phyloP scores from a whole-genome alignment of 495 filamentous ascomycete genomes.

The Talaromyces trachyspermus region DNA sequence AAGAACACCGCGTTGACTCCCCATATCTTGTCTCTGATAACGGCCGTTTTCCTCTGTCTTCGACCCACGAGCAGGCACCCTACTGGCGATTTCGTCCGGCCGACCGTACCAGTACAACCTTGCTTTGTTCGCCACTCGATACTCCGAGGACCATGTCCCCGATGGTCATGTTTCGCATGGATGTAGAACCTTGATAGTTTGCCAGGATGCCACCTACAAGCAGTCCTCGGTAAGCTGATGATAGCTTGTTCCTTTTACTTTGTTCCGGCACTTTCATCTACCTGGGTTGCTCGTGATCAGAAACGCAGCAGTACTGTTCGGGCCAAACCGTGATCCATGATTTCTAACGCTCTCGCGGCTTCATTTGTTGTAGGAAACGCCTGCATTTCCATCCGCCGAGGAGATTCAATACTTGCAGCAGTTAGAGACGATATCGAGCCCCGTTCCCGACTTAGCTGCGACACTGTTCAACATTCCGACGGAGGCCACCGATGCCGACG shows the following conservation, averaged over 20 bases:
- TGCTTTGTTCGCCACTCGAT: conserved; percentile 6
- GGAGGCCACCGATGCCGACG: conserved; percentile 47
- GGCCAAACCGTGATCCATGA: no score
- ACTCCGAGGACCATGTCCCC: conserved; percentile 1
- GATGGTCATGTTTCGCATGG: conserved; percentile 2
- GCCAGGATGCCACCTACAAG: conserved; percentile 25
- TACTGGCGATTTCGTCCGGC: no score
- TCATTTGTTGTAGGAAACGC: conserved; percentile 24
- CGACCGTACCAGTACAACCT: no score
- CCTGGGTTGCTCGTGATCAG: neutral
- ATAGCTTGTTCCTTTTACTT: neutral
- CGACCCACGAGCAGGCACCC: no score
- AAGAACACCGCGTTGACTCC: no score
- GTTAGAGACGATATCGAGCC: conserved; percentile 30
- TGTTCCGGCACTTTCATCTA: neutral
- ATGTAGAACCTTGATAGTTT: neutral
- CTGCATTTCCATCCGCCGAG: conserved; percentile 18
- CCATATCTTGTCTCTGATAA: no score
- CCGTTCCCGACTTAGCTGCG: conserved; percentile 40
- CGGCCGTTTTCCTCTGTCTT: no score
- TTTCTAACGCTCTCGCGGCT: no score
- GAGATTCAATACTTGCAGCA: conserved; percentile 24
- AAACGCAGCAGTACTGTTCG: neutral
- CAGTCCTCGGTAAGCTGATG: conserved; percentile 17
- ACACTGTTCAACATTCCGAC: conserved; percentile 34